These are phyloP conservation scores for Pythium chondricola DNA, from an alignment of 352 stramenopile species.

Conservation along the genomic window DNA sequence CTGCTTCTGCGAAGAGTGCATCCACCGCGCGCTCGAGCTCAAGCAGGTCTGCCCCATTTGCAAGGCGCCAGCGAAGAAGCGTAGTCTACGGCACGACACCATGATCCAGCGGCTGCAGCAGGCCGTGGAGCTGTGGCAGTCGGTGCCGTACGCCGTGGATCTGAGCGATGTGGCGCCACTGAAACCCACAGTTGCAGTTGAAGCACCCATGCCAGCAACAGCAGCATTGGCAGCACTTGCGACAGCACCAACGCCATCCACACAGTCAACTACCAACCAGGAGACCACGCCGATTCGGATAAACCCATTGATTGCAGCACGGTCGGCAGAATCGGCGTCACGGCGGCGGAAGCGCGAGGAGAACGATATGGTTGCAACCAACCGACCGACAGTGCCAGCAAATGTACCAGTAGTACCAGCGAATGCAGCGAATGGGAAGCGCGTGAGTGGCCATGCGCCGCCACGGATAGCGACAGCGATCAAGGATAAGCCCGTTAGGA, in stretches of 20 bases:
- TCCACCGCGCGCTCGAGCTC: slow-evolving; percentile 75
- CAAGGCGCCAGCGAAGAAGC: slow-evolving; percentile 77
- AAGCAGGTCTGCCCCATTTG: slow-evolving; percentile 78
- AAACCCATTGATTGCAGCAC: slow-evolving; percentile 12
- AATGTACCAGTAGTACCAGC: no score
- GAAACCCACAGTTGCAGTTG: no score
- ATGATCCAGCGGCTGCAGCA: slow-evolving; percentile 69
- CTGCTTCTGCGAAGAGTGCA: slow-evolving; percentile 86
- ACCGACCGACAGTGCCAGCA: no score
- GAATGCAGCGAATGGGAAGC: neutral
- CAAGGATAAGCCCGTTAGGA: no score
- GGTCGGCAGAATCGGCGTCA: neutral
- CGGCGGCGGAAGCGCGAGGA: slow-evolving; percentile 9
- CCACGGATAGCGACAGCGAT: no score
- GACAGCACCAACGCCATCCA: no score
- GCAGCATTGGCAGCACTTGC: no score
- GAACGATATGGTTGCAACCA: no score
- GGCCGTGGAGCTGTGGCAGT: slow-evolving; percentile 40
- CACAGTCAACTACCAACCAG: no score
- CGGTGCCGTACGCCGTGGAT: slow-evolving; percentile 8
- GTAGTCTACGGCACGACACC: slow-evolving; percentile 61
- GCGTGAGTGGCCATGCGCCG: no score
- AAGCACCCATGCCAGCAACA: no score
- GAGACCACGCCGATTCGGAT: slow-evolving; percentile 20
- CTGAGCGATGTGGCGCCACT: neutral